These are phyloP conservation scores for Mucor ambiguus DNA, from an alignment of 371 early-diverging fungal genomes.

Conservation along the genomic window DNA sequence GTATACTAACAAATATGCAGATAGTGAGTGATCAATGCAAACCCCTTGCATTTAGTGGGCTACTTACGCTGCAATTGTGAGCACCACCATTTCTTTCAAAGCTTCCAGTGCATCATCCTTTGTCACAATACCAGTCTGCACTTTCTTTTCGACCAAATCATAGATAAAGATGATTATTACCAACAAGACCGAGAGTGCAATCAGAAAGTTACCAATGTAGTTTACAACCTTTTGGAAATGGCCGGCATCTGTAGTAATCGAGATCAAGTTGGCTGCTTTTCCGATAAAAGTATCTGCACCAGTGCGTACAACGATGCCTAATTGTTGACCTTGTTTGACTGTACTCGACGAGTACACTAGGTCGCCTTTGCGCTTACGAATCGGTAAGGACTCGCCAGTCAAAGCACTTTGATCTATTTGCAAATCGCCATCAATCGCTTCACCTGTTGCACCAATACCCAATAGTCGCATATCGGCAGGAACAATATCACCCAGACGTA, in stretches of 20 bases:
- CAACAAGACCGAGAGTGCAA: constrained; percentile 79
- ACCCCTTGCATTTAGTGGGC: background rate
- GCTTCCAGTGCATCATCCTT: constrained; percentile 59
- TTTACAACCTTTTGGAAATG: constrained; percentile 94
- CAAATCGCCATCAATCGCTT: constrained; percentile 72
- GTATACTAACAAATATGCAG: constrained; percentile 59
- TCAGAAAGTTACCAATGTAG: constrained; percentile 91
- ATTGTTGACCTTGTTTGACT: constrained; percentile 89
- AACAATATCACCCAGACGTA: constrained; percentile 93
- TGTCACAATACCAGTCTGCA: constrained; percentile 34
- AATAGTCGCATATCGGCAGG: constrained; percentile 92
- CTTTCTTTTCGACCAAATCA: constrained; percentile 57
- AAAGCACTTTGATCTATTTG: constrained; percentile 95
- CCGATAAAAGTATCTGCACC: constrained; percentile 91
- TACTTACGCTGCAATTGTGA: constrained; percentile 89
- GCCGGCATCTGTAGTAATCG: constrained; percentile 81
- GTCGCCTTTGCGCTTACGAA: constrained; percentile 74
- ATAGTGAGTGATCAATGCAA: background rate
- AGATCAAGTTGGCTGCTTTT: constrained; percentile 86
- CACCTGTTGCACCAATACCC: constrained; percentile 84
- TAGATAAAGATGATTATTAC: constrained; percentile 83
- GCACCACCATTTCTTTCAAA: constrained; percentile 81
- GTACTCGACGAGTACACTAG: constrained; percentile 86
- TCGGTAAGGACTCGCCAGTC: constrained; percentile 91
- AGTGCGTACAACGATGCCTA: constrained; percentile 87